Conservation (phyloP, 2,329 filamentous ascomycete genomes). For the Trichothecium roseum region DNA sequence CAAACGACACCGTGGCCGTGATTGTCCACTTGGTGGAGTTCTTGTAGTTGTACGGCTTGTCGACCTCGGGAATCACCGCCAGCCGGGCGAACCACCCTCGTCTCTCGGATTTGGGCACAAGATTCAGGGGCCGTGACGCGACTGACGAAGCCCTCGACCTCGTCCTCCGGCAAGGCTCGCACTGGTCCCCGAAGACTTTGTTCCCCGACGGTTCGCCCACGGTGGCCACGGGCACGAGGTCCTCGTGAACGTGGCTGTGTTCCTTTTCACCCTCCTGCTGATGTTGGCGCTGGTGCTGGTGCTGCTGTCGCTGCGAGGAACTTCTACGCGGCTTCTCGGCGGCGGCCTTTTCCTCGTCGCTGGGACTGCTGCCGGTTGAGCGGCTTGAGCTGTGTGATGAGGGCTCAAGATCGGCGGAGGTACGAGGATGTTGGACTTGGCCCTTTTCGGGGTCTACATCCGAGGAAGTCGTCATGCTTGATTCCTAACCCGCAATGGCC, state of each 20-base stretch:
- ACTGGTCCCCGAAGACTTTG: constrained; percentile 2
- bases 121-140: constrained; percentile 5
- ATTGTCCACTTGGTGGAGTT: constrained; percentile 75
- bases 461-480: neutral
- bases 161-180: constrained; percentile 3
- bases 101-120: constrained; percentile 38
- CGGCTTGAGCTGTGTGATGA: constrained; percentile 1
- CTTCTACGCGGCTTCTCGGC: neutral
- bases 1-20: constrained; percentile 66
- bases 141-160: constrained; percentile 3
- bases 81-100: constrained; percentile 65
- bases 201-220: constrained; percentile 6
- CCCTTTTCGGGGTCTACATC: constrained; percentile 6
- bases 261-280: constrained; percentile 1
- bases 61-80: constrained; percentile 67
- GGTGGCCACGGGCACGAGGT: constrained; percentile 2
- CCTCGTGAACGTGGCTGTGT: neutral
- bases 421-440: constrained; percentile 1
- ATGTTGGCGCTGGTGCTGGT: no score
- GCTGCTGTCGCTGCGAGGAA: neutral
- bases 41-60: constrained; percentile 63
- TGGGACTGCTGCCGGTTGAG: neutral
- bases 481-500: neutral
- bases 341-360: neutral
- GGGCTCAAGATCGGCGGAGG: constrained; percentile 4